These are phyloP conservation scores for Collybia sp. DNA, from an alignment of 768 basidiomycete species.

Conservation along the genomic window DNA sequence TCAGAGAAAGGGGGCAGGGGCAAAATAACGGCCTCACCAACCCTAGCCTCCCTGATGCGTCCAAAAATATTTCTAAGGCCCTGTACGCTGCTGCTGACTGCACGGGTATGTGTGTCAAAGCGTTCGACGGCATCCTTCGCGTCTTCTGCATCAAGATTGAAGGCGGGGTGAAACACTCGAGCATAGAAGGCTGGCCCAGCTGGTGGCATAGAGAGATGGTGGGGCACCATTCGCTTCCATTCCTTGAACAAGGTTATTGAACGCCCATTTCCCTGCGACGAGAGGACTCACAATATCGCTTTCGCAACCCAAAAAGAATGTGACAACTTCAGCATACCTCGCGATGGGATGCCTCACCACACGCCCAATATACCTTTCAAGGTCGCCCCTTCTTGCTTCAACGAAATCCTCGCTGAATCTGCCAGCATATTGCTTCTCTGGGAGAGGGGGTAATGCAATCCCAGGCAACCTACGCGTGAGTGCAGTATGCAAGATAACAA, in stretches of 20 bases:
- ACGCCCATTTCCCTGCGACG: background rate
- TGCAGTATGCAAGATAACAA: conserved; percentile 71
- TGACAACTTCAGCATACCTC: conserved; percentile 73
- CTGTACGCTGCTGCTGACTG: conserved; percentile 67
- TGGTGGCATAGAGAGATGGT: conserved; percentile 53
- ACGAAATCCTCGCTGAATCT: conserved; percentile 80
- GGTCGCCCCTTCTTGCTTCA: conserved; percentile 74
- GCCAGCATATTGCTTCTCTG: conserved; percentile 82
- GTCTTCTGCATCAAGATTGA: conserved; percentile 77
- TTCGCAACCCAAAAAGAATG: conserved; percentile 76
- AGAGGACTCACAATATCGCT: conserved; percentile 57
- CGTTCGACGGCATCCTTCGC: conserved; percentile 51
- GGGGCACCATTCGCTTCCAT: conserved; percentile 61
- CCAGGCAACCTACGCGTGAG: conserved; percentile 67
- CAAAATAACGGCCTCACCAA: conserved; percentile 40
- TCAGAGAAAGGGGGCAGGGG: background rate
- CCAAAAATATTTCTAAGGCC: conserved; percentile 59
- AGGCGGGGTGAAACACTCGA: conserved; percentile 79
- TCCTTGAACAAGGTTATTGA: conserved; percentile 40
- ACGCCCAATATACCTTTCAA: conserved; percentile 72
- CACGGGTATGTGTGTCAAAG: conserved; percentile 64
- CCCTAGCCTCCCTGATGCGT: conserved; percentile 57
- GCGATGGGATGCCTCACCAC: conserved; percentile 74
- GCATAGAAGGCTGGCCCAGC: conserved; percentile 78
- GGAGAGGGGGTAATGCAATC: conserved; percentile 75